Base-by-base conservation (phyloP, 495 filamentous ascomycete genomes). In the Xylaria flabelliformis region DNA sequence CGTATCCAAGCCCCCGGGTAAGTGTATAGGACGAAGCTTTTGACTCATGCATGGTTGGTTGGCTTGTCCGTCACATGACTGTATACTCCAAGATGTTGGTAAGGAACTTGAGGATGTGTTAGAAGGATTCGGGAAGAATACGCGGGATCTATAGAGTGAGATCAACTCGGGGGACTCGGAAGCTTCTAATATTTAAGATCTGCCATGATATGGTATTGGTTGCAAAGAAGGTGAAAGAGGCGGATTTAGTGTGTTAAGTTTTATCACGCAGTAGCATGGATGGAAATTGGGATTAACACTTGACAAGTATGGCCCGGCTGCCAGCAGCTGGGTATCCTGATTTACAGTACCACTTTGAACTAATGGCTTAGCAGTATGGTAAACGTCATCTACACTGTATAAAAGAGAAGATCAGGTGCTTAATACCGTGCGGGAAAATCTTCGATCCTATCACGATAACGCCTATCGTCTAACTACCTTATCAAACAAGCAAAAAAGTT, bases 401-500 rank as follows among this genome's bases (percentile, higher is more conserved):
- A 9, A 1, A 46, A 24, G 7, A 19, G 0, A 32, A 64, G 24
- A 32, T 15, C 13, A 15, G 51, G 26, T 21, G 24, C 51, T 24
- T 29, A 8, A 39, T 67, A 6, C 69, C 48, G 32, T 65, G 69
- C 39, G 61, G 61, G 65, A 71, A 71, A 71, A 71, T 71, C 61
- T 71, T 71, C 69, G 69, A 48, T 50, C 61, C 15, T 71, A 65
- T 71, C 62, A 58, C 59, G 66, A 59, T 56, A 55, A 21, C 48
- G 36, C 10, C 36, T 51, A 59, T 61, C 62, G 41, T 39, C 29
- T 39, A 39, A 39, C 34, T 55, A 15, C 56, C 55, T 70, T 70
- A 63, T 70, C 68, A 63, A 70, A 24, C 63, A 67, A 67, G 36
- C 62, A 72, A 72, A 72, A 70, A 72, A 72, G 63, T 65, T 72